Evolutionary conservation across 768 basidiomycete species (phyloP).

Genomic region (Xerocomus potaroensis): DNA sequence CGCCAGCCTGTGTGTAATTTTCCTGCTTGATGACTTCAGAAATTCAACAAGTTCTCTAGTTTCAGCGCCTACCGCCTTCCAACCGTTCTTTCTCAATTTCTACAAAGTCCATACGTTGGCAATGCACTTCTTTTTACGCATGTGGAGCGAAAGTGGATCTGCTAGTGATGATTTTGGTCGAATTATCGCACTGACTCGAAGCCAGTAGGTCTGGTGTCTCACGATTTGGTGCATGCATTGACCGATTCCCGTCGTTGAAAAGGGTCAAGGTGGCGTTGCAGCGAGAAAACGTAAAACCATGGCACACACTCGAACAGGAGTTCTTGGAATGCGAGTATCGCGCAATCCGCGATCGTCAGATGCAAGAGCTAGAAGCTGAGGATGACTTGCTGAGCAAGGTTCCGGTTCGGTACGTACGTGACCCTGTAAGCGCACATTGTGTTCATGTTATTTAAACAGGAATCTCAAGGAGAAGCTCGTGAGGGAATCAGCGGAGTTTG

Average conservation of each 20-base stretch:
- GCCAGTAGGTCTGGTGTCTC: slow-evolving; percentile 59
- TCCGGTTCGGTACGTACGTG: slow-evolving; percentile 65
- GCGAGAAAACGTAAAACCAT: slow-evolving; percentile 67
- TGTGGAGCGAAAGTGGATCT: slow-evolving; percentile 89
- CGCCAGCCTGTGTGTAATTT: slow-evolving; percentile 67
- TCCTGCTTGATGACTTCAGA: not conserved
- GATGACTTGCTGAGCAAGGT: slow-evolving; percentile 85
- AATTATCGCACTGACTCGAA: slow-evolving; percentile 70
- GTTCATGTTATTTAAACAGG: slow-evolving; percentile 40
- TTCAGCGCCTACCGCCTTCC: slow-evolving; percentile 75
- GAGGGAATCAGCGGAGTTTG: slow-evolving; percentile 88
- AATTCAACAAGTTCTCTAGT: slow-evolving; percentile 34
- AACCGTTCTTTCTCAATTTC: slow-evolving; percentile 87
- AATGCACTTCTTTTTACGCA: slow-evolving; percentile 82
- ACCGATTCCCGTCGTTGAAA: slow-evolving; percentile 6
- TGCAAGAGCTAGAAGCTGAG: slow-evolving; percentile 85
- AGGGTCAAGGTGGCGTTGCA: slow-evolving; percentile 77
- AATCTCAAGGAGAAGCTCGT: slow-evolving; percentile 82
- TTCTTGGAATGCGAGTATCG: slow-evolving; percentile 82
- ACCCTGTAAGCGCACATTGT: not conserved
- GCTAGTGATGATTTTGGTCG: slow-evolving; percentile 72
- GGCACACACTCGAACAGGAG: slow-evolving; percentile 81
- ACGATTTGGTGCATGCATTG: not conserved
- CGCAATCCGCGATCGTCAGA: slow-evolving; percentile 80
- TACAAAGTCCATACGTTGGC: slow-evolving; percentile 76